phyloP scores from a whole-genome alignment of 129 eudicot species.

The Chrysanthemum lavandulifolium region DNA sequence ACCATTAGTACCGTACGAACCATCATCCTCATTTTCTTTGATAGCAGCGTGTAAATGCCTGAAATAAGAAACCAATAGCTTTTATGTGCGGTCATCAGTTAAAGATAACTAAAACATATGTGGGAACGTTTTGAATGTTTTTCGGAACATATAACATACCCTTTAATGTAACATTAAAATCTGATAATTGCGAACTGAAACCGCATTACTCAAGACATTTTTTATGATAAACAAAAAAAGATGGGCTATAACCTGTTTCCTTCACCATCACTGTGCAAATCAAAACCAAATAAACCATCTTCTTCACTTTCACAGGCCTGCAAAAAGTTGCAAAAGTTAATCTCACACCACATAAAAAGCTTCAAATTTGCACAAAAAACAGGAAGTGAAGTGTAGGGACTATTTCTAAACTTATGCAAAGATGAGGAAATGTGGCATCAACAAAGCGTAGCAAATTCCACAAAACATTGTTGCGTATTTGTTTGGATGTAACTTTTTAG shows the following conservation, averaged over 20 bases:
- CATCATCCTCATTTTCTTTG: constrained; percentile 45
- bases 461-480: too few relatives aligned
- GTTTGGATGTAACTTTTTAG: too few relatives aligned
- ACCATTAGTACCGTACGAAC: constrained; percentile 50
- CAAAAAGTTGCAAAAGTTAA: constrained; percentile 25
- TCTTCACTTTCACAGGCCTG: constrained; percentile 88
- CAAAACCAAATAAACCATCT: constrained; percentile 88
- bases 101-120: background rate
- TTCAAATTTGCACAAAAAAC: constrained; percentile 6
- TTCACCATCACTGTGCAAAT: constrained; percentile 94
- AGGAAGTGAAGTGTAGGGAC: background rate
- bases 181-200: background rate
- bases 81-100: background rate
- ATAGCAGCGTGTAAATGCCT: constrained; percentile 73
- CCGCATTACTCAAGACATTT: too few relatives aligned
- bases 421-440: background rate
- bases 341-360: constrained; percentile 20
- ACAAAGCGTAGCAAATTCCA: background rate
- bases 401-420: background rate
- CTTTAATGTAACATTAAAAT: background rate
- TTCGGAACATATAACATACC: background rate
- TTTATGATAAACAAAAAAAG: too few relatives aligned
- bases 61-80: constrained; percentile 16
- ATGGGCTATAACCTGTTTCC: constrained; percentile 59
- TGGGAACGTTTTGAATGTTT: too few relatives aligned